These are phyloP conservation scores for Tricholoma sp. DNA, from an alignment of 768 basidiomycete species.

Conservation along the genomic window DNA sequence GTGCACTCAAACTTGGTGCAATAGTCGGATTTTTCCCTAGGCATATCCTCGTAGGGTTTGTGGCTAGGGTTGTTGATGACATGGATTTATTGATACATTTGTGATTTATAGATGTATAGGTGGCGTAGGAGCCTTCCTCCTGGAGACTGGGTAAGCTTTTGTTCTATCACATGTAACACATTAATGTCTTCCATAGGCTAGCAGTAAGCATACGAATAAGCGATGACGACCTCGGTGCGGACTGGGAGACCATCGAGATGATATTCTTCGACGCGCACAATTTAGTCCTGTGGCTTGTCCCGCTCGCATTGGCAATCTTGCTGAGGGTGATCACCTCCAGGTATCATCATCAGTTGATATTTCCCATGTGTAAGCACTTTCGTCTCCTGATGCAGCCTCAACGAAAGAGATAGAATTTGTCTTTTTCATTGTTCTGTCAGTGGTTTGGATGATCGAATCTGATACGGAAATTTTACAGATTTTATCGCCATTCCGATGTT, in stretches of 20 bases:
- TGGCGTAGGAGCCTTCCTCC: conserved; percentile 91
- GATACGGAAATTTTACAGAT: conserved; percentile 36
- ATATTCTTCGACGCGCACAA: conserved; percentile 63
- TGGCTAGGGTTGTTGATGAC: background rate
- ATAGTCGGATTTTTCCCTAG: conserved; percentile 95
- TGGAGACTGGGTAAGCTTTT: conserved; percentile 71
- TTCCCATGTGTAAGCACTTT: conserved; percentile 69
- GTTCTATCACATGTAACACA: background rate
- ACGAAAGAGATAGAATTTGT: background rate
- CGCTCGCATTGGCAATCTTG: conserved; percentile 68
- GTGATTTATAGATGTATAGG: conserved; percentile 66
- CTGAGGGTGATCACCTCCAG: conserved; percentile 76
- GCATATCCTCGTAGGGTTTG: conserved; percentile 92
- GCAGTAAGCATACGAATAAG: conserved; percentile 81
- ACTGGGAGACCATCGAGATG: conserved; percentile 56
- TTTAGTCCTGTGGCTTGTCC: conserved; percentile 73
- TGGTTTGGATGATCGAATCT: background rate
- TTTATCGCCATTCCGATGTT: conserved; percentile 74
- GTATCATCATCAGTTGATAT: conserved; percentile 85
- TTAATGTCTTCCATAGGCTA: conserved; percentile 39
- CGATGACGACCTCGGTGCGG: conserved; percentile 70
- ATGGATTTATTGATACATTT: background rate
- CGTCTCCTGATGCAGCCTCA: background rate
- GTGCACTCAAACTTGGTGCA: conserved; percentile 74
- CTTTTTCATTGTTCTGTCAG: background rate